Conservation (phyloP, 2,329 filamentous ascomycete genomes). For the Cladophialophora exuberans region DNA sequence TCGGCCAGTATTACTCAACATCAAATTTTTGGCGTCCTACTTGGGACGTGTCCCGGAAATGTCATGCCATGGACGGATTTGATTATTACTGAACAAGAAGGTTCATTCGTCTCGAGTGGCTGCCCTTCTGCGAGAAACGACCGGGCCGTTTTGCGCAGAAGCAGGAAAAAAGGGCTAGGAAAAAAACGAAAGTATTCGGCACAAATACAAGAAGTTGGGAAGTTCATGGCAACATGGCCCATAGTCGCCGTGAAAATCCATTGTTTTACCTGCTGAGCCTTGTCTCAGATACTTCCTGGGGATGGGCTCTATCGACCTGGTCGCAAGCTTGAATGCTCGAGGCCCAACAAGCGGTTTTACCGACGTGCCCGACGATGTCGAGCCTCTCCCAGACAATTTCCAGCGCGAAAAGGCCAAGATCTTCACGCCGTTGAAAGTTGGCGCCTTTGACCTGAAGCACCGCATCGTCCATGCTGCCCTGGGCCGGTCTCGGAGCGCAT, state of each 20-base stretch:
- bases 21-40: neutral
- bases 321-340: neutral
- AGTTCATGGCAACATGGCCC: neutral
- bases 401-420: conserved; percentile 16
- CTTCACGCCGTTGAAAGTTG: conserved; percentile 42
- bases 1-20: neutral
- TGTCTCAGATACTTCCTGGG: neutral
- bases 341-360: conserved; percentile 1
- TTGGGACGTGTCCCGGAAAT: neutral
- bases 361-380: neutral
- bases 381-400: neutral
- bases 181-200: neutral
- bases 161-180: neutral
- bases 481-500: neutral
- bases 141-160: neutral
- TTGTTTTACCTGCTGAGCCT: neutral
- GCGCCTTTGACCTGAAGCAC: conserved; percentile 34
- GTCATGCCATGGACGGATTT: neutral
- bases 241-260: neutral
- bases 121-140: neutral
- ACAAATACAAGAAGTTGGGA: neutral
- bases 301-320: neutral
- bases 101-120: neutral
- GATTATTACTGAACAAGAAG: neutral
- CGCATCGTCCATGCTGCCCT: conserved; percentile 34